Base-by-base conservation (phyloP, 164 flowering plant genomes). In the Malania oleifera region DNA sequence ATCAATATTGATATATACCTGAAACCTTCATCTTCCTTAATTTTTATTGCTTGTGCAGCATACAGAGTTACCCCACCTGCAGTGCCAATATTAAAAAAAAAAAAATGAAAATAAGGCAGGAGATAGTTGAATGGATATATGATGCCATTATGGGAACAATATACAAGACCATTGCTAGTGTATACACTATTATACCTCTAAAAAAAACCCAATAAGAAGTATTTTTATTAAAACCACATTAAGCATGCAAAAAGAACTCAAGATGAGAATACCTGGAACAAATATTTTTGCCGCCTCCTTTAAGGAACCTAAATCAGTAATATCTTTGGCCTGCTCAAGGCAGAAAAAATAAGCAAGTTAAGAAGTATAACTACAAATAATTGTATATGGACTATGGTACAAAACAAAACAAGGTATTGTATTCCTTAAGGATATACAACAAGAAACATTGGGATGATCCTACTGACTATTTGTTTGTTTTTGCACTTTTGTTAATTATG, bases 21-120 rank as follows among this genome's bases (percentile, higher is more conserved):
- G 60, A 76, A 71, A 43, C 85, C 87, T 73, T 87, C 97, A 27
- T 75, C 90, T 76, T 89, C 98, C 70, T 86, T 93, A 19, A 93
- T 80, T 75, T 83, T 93, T 59, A 90, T 77, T 13, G 87, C 70
- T 41, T 86, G 83, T 0, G 97, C 99, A 62, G 89, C 73, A 57
- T 78, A 86, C 47, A 93, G 15, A 22, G 74, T 74, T 56, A 92
- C 64, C 38, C 86, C 89, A 74, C 76, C 98, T 90, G 80, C 53
- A 52, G 64, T 24, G 44, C n/a, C 35, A 65, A 18, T 1, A 52
- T 10, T 3, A 19, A 2, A 10, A 19, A 8, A 46, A 20, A 10
- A 19, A 8, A 46, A 20, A 28, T 34, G 15, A 28, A 25, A 53
- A 7, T 5, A 5, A 54, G 29, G 14, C 15, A 13, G 34, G 38